Percentiles rank a stretch among this genome's conserved stretches.
Conservation (phyloP, 306 rosid genomes). For the Carpinus viminea region DNA sequence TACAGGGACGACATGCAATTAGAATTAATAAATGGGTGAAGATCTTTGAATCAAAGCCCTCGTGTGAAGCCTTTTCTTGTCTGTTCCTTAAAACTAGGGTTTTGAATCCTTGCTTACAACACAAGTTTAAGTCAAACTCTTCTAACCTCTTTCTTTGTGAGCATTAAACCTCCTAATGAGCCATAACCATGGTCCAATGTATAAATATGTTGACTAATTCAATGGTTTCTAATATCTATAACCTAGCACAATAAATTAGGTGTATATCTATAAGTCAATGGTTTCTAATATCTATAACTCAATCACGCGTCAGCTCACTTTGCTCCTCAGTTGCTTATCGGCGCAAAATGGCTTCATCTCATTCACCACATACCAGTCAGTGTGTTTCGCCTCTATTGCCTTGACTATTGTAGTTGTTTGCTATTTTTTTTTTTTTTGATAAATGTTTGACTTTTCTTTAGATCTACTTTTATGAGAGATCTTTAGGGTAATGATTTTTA, state of each 20-base stretch:
- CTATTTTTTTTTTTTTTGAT: no score
- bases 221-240: not conserved
- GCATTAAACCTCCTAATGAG: slow-evolving; percentile 3
- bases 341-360: no score
- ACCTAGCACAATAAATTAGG: not conserved
- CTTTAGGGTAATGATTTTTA: no score
- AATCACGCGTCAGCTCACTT: no score
- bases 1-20: not conserved
- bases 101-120: slow-evolving; percentile 35
- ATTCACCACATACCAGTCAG: no score
- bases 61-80: slow-evolving; percentile 42
- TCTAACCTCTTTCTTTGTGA: slow-evolving; percentile 26
- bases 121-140: slow-evolving; percentile 39
- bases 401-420: no score
- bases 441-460: no score
- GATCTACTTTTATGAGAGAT: no score
- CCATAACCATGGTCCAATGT: slow-evolving; percentile 18
- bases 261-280: no score
- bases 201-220: slow-evolving; percentile 18
- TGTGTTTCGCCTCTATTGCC: no score
- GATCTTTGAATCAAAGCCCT: slow-evolving; percentile 27
- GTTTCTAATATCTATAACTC: no score
- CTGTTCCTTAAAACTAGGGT: slow-evolving; percentile 31
- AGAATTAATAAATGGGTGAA: slow-evolving; percentile 22
- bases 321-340: no score